These are phyloP conservation scores for Fusarium armeniacum DNA, from an alignment of 2,329 filamentous ascomycete species.

Conservation along the genomic window DNA sequence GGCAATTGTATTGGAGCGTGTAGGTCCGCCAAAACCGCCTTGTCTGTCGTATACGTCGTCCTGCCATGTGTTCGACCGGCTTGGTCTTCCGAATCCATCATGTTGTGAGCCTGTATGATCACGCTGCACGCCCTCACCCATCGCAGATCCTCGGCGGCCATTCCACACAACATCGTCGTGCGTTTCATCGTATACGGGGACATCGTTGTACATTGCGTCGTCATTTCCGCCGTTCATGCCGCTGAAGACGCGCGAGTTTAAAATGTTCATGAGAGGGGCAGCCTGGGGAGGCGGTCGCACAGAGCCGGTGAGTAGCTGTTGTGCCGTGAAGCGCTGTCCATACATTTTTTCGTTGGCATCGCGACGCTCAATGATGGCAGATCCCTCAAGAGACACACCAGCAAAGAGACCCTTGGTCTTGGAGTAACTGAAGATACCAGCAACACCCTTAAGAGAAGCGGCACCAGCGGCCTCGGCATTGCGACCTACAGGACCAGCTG, in stretches of 20 bases:
- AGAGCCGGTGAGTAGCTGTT: constrained; percentile 83
- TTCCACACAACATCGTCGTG: constrained; percentile 90
- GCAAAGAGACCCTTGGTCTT: constrained; percentile 98
- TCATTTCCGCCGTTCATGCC: constrained; percentile 68
- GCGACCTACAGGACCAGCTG: constrained; percentile 91
- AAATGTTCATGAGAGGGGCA: constrained; percentile 84
- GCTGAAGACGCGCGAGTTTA: constrained; percentile 88
- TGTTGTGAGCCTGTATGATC: constrained; percentile 56
- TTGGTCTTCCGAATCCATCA: constrained; percentile 69
- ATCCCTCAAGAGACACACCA: constrained; percentile 93
- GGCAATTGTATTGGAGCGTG: constrained; percentile 67
- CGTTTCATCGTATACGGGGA: constrained; percentile 86
- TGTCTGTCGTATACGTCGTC: constrained; percentile 80
- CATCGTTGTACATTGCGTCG: constrained; percentile 91
- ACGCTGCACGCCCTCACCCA: constrained; percentile 72
- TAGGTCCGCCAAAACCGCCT: constrained; percentile 55
- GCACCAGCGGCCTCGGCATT: constrained; percentile 97
- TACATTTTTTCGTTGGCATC: constrained; percentile 99
- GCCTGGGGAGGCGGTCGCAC: constrained; percentile 85
- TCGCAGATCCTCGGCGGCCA: constrained; percentile 77
- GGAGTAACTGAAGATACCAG: constrained; percentile 95
- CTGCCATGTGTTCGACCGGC: constrained; percentile 78
- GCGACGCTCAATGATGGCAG: constrained; percentile 91
- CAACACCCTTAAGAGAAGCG: constrained; percentile 88
- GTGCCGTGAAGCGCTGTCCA: constrained; percentile 82